These are phyloP conservation scores for Lasiodiplodia theobromae DNA, from an alignment of 2,329 filamentous ascomycete genomes.

Conservation along the genomic window DNA sequence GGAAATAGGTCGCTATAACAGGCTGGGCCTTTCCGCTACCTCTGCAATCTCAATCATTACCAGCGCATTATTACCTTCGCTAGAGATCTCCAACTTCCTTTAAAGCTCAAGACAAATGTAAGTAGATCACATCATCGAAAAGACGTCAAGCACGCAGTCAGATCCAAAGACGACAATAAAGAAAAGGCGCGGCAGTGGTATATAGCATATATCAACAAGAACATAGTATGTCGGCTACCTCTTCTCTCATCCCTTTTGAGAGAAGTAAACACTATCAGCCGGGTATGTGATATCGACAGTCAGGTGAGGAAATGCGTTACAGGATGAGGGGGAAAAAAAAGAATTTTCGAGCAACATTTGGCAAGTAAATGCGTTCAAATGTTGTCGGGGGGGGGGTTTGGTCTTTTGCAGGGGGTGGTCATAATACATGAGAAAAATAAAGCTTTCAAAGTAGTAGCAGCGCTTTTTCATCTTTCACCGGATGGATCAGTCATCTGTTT, in stretches of 20 bases:
- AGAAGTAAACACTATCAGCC: neutral
- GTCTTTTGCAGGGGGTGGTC: neutral
- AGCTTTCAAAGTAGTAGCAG: neutral
- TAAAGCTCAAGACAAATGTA: too few relatives aligned
- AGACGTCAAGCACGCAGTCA: neutral
- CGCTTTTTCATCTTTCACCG: conserved; percentile 5
- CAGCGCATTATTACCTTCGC: too few relatives aligned
- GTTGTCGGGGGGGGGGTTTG: neutral
- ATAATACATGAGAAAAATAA: conserved; percentile 14
- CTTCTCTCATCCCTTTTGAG: neutral
- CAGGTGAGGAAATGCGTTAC: neutral
- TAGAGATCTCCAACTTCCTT: too few relatives aligned
- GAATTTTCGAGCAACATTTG: neutral
- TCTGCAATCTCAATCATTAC: too few relatives aligned
- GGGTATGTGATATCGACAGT: conserved; percentile 17
- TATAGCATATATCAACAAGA: conserved; percentile 28
- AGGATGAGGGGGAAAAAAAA: neutral
- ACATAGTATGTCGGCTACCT: neutral
- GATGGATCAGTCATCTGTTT: neutral
- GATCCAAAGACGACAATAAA: neutral
- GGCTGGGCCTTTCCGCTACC: too few relatives aligned
- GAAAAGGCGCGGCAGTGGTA: conserved; percentile 5
- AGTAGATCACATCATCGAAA: neutral
- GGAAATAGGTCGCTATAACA: too few relatives aligned
- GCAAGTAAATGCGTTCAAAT: neutral